Evolutionary conservation across 1,284 basidiomycete genomes (phyloP), one percentile per base, ranked within the genome.

Genomic region (Malassezia japonica): DNA sequence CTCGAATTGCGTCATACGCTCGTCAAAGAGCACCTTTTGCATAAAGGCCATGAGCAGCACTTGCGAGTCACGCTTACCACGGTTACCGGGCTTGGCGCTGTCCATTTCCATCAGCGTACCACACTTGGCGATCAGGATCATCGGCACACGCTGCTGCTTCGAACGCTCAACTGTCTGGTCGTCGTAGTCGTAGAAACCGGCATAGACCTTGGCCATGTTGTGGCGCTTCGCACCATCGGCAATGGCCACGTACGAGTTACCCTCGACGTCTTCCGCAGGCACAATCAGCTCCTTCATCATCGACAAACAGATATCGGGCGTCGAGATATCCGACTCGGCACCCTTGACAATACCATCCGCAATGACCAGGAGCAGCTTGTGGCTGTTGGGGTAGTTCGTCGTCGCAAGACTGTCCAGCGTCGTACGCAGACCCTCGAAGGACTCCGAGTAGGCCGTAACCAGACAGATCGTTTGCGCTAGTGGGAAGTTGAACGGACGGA

Each of bases 341-440:
- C 94, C 94, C 77, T 91, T 90, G 68, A 98, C 94, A 83, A 95
- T 88, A 65, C 94, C 94, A 73, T 99, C 94, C 40, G 90, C 88
- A 61, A 99, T 92, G 69, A 99, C 84, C 55, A 98, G 78, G 56
- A 99, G 83, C 46, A 96, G 74, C 74, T 98, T 98, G 78, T 98
- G 94, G 62, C 85, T 88, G 78, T 98, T 96, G 24, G 92, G 92
- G 72, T 96, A 99, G 75, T 96, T 91, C 37, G 92, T 96, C 6
- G 92, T 98, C 4, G 91, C 90, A 21, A 99, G 81, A 15, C 92
- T 96, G 75, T 99, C 92, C 21, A 99, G 78, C 0, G 94, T 99
- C 7, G 94, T 98, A 32, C 92, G 82, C 3, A 99, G 78, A 78
- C 94, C 94, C 74, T 95, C 91, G 27, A 92, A 81, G 2, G 88